Conservation (phyloP, 306 rosid genomes). For the Castanospermum australe region DNA sequence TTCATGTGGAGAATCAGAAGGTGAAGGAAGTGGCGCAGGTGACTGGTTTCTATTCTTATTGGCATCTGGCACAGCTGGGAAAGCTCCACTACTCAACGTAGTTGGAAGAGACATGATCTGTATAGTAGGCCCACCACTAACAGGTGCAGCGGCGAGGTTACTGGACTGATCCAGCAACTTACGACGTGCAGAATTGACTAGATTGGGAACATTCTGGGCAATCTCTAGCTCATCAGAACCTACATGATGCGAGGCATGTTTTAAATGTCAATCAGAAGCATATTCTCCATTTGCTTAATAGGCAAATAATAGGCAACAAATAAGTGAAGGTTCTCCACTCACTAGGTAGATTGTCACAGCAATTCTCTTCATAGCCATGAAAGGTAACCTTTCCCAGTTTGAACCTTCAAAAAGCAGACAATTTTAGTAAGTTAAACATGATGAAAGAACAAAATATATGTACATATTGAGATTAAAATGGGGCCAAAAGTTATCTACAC, state of each 20-base stretch:
- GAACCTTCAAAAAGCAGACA: conserved; percentile 48
- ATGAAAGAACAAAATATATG: conserved; percentile 9
- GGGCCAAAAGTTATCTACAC: conserved; percentile 28
- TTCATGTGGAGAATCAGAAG: conserved; percentile 14
- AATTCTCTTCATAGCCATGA: conserved; percentile 29
- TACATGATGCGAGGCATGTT: conserved; percentile 38
- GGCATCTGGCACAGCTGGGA: conserved; percentile 60
- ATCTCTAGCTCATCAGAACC: conserved; percentile 39
- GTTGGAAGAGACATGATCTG: conserved; percentile 49
- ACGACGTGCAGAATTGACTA: conserved; percentile 55
- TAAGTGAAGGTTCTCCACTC: conserved; percentile 41
- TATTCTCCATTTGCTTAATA: conserved; percentile 6
- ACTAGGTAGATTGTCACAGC: conserved; percentile 43
- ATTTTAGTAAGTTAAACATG: conserved; percentile 24
- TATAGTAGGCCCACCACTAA: conserved; percentile 31
- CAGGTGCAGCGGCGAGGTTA: conserved; percentile 79
- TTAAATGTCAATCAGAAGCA: conserved; percentile 6
- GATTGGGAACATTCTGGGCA: conserved; percentile 25
- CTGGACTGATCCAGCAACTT: conserved; percentile 65
- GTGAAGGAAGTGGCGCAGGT: conserved; percentile 29
- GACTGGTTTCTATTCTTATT: conserved; percentile 35
- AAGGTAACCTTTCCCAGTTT: conserved; percentile 36
- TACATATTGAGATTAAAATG: conserved; percentile 20
- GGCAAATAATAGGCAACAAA: conserved; percentile 20
- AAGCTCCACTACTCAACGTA: conserved; percentile 79